A percentile compares a stretch with the other conserved stretches of the same genome.
phyloP scores from a whole-genome alignment of 768 basidiomycete species.

The Pleurotus tuoliensis region DNA sequence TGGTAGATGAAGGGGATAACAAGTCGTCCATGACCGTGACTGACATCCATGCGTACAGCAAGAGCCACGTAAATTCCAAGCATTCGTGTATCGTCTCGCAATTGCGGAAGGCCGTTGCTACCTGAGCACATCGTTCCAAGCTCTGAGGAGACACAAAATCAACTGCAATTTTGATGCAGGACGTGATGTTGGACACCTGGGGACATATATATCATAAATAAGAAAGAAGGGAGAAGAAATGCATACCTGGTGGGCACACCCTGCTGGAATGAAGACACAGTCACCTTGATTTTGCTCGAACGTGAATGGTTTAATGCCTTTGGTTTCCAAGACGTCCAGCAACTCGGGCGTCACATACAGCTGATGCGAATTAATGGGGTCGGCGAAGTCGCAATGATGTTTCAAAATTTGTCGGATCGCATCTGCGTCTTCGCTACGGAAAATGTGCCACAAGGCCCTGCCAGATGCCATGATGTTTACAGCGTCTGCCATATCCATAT shows the following conservation, averaged over 20 bases:
- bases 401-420: conserved; percentile 55
- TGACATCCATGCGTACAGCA: background rate
- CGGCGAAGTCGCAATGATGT: background rate
- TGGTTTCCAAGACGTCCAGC: conserved; percentile 48
- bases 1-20: background rate
- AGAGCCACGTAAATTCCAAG: background rate
- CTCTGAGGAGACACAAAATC: conserved; percentile 1
- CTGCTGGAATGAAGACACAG: conserved; percentile 74
- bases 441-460: too few relatives aligned
- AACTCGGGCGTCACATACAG: conserved; percentile 23
- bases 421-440: conserved; percentile 52
- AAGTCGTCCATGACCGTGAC: background rate
- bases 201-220: background rate
- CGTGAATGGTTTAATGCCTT: conserved; percentile 56
- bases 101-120: background rate
- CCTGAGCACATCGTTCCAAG: background rate
- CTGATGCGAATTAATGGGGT: conserved; percentile 7
- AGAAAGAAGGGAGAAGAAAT: background rate
- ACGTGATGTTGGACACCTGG: conserved; percentile 1
- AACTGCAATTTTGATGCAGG: conserved; percentile 5
- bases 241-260: conserved; percentile 62
- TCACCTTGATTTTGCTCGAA: conserved; percentile 68
- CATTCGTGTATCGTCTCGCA: background rate
- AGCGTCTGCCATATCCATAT: too few relatives aligned
- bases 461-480: too few relatives aligned